Conservation (phyloP, 2,329 filamentous ascomycete genomes). For the Cadophora gregata region DNA sequence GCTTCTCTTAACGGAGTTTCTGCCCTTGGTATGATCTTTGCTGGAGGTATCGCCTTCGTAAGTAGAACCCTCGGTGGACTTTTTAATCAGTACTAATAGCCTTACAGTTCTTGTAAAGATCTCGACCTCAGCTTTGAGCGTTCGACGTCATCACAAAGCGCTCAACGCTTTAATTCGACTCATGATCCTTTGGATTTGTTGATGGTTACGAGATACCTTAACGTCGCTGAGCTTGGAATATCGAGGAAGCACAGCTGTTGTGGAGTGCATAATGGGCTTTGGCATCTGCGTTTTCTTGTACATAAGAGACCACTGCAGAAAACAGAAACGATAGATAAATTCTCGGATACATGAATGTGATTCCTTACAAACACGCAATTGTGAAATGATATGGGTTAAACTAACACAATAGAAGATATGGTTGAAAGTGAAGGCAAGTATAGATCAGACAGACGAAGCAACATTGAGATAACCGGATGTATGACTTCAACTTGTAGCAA, state of each 20-base stretch:
- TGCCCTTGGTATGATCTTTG: slow-evolving; percentile 43
- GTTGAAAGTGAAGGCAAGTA: background rate
- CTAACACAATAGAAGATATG: background rate
- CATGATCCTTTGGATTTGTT: slow-evolving; percentile 37
- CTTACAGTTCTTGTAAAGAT: slow-evolving; percentile 41
- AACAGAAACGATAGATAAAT: slow-evolving; percentile 25
- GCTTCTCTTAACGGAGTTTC: slow-evolving; percentile 41
- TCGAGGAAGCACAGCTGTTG: slow-evolving; percentile 32
- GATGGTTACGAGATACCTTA: slow-evolving; percentile 34
- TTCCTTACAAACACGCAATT: background rate
- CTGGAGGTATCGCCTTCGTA: slow-evolving; percentile 45
- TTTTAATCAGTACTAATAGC: slow-evolving; percentile 27
- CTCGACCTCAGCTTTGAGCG: slow-evolving; percentile 30
- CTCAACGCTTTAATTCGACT: slow-evolving; percentile 38
- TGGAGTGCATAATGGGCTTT: slow-evolving; percentile 37
- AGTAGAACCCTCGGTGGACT: slow-evolving; percentile 16
- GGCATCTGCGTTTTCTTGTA: slow-evolving; percentile 39
- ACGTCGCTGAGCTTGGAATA: slow-evolving; percentile 35
- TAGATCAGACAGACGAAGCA: background rate
- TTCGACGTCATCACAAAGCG: slow-evolving; percentile 36
- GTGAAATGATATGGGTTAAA: background rate
- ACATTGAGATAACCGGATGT: background rate
- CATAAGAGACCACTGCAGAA: slow-evolving; percentile 32
- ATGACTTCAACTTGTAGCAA: background rate
- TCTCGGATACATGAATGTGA: slow-evolving; percentile 16